Evolutionary conservation across 2,329 filamentous ascomycete genomes (phyloP).

Genomic region (Exophiala viscosa): DNA sequence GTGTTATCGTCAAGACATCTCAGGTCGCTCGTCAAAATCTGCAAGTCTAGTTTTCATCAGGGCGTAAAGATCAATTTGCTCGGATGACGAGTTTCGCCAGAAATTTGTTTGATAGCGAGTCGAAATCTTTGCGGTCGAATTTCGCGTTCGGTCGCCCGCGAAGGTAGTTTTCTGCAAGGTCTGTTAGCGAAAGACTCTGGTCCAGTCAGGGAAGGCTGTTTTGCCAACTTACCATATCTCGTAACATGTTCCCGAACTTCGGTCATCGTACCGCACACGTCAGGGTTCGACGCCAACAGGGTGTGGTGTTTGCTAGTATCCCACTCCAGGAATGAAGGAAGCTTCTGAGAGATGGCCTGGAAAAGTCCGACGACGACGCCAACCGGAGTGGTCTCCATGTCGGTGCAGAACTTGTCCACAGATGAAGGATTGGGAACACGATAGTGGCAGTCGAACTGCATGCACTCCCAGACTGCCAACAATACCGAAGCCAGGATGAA

Average conservation of each 20-base stretch:
- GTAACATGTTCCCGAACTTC: conserved; percentile 89
- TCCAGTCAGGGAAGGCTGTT: background rate
- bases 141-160: conserved; percentile 72
- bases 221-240: conserved; percentile 73
- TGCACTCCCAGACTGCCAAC: conserved; percentile 94
- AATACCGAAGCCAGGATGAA: conserved; percentile 95
- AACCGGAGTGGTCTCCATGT: conserved; percentile 95
- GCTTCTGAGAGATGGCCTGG: conserved; percentile 95
- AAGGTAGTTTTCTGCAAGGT: conserved; percentile 75
- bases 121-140: conserved; percentile 89
- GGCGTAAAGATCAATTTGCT: conserved; percentile 42
- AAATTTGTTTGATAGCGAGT: conserved; percentile 96
- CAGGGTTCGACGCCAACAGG: conserved; percentile 81
- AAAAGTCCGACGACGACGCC: conserved; percentile 95
- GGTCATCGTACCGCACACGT: conserved; percentile 93
- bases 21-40: conserved; percentile 18
- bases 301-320: conserved; percentile 88
- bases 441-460: conserved; percentile 98
- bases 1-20: conserved; percentile 21
- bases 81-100: conserved; percentile 93
- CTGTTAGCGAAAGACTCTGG: conserved; percentile 34
- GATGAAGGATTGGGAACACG: conserved; percentile 77
- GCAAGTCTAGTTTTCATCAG: conserved; percentile 8
- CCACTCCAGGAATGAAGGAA: conserved; percentile 90
- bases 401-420: conserved; percentile 89